Base-by-base conservation (phyloP, 2,329 filamentous ascomycete genomes). In the Colletotrichum ledebouriae region DNA sequence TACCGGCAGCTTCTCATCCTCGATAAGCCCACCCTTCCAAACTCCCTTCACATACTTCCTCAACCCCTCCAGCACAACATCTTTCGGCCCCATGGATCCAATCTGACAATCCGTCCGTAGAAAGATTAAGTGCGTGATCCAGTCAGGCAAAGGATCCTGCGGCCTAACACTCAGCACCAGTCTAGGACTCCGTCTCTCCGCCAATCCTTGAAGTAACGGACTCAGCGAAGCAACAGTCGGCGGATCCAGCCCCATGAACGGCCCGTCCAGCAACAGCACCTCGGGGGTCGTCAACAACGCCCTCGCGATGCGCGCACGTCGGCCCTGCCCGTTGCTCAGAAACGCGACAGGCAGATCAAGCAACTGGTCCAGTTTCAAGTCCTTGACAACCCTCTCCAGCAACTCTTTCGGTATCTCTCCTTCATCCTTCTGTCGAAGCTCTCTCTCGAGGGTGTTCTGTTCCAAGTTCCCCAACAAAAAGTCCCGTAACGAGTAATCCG, bases 161-260 rank as follows among this genome's bases (percentile, higher is more conserved):
- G 94, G 93, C 41, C 94, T 86, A 12, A 95, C 85, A 49, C 90
- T 91, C 42, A 98, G 80, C 2, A 98, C 83, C 25, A 98, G 82
- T 37, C 93, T 86, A 0, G 94, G 94, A 6, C 83, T 85, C 13
- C 87, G 87, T 56, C 85, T 86, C 67, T 87, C 84, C 0, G 94
- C 92, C 63, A 98, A 80, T 0, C 84, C 84, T 71, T 88, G 82
- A 22, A 98, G 82, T 53, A 98, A 83, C 0, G 86, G 84, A 46
- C 92, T 95, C 72, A 98, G 81, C 1, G 87, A 87, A 12, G 86
- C 84, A 12, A 93, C 87, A 0, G 94, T 97, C 6, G 90, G 90
- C 13, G 95, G 96, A 78, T 98, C 96, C 15, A 99, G 84, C 0
- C 96, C 95, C 92, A 98, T 97, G 76, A 98, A 98, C 1, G 96